These are phyloP conservation scores for Candida andamanensis DNA, from an alignment of 805 yeast species.

Conservation along the genomic window DNA sequence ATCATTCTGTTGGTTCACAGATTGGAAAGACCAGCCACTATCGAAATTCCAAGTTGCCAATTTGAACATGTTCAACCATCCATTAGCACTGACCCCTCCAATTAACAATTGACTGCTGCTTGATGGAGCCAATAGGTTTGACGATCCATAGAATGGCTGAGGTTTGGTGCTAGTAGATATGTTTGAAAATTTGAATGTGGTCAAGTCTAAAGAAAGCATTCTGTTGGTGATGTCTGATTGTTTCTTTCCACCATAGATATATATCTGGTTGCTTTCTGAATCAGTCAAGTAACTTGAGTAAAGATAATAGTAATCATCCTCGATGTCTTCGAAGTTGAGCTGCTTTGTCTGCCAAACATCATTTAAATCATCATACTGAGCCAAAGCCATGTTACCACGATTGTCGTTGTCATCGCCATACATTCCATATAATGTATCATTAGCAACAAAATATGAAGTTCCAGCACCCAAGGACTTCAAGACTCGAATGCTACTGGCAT, in stretches of 20 bases:
- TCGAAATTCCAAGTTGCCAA: conserved; percentile 67
- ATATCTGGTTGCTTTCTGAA: conserved; percentile 33
- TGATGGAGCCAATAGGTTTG: conserved; percentile 38
- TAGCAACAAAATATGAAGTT: conserved; percentile 25
- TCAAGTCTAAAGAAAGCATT: conserved; percentile 41
- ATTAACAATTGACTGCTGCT: conserved; percentile 48
- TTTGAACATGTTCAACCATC: conserved; percentile 73
- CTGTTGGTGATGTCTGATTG: conserved; percentile 29
- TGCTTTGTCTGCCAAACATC: conserved; percentile 7
- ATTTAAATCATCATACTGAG: conserved; percentile 3
- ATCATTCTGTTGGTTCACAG: conserved; percentile 20
- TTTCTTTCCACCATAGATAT: conserved; percentile 49
- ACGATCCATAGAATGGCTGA: conserved; percentile 50
- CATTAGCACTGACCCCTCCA: conserved; percentile 59
- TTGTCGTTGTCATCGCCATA: conserved; percentile 4
- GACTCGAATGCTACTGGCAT: conserved; percentile 15
- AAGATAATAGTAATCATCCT: conserved; percentile 26
- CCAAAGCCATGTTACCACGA: conserved; percentile 3
- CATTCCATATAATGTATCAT: conserved; percentile 24
- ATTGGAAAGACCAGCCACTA: conserved; percentile 60
- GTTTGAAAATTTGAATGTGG: conserved; percentile 25
- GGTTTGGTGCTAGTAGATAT: conserved; percentile 50
- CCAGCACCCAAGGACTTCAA: conserved; percentile 29
- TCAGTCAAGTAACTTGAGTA: conserved; percentile 41
- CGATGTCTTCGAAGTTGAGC: conserved; percentile 17